Base-by-base conservation (phyloP, 2,329 filamentous ascomycete species). In the Penicillium sp. region DNA sequence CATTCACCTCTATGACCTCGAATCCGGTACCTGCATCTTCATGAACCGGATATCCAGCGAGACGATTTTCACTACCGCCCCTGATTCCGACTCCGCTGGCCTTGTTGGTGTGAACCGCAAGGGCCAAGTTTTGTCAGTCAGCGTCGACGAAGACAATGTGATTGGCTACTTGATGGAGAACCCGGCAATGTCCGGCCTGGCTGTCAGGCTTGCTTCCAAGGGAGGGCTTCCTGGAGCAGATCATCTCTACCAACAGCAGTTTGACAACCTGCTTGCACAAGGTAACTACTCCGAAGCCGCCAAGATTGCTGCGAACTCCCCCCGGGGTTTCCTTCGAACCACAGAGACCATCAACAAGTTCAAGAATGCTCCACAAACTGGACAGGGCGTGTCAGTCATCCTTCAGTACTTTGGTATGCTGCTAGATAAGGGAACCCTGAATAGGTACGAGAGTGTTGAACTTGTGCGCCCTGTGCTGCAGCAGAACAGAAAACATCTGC, bases 11-110 rank as follows among this genome's bases (percentile, higher is more conserved):
- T 98, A 99, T 81, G 96, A 99, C 74, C 88, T 99, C 61, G 96
- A 99, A 83, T 95, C 91, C 7, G 96, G 92, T 62, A 91, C 91
- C 13, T 96, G 92, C 77, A 95, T 99, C 76, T 99, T 97, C 86
- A 96, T 99, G 93, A 99, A 99, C 85, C 91, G 96, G 71, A 99
- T 99, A 73, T 99, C 95, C 38, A 97, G 93, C 83, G 95, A 99
- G 76, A 99, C 95, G 29, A 98, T 99, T 76, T 99, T 99, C 82
- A 96, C 94, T 29, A 97, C 93, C 21, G 90, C 92, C 51, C 83
- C 89, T 41, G 95, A 99, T 76, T 86, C 86, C 58, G 89, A 93
- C 23, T 96, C 92, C 19, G 88, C 90, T 50, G 96, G 96, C 71
- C 90, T 99, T 66, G 86, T 99, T 57, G 93, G 92, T 70, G 94